Evolutionary conservation across 495 filamentous ascomycete genomes (phyloP), one percentile per base, ranked within the genome.

Genomic region (Penicillium longicatenatum): DNA sequence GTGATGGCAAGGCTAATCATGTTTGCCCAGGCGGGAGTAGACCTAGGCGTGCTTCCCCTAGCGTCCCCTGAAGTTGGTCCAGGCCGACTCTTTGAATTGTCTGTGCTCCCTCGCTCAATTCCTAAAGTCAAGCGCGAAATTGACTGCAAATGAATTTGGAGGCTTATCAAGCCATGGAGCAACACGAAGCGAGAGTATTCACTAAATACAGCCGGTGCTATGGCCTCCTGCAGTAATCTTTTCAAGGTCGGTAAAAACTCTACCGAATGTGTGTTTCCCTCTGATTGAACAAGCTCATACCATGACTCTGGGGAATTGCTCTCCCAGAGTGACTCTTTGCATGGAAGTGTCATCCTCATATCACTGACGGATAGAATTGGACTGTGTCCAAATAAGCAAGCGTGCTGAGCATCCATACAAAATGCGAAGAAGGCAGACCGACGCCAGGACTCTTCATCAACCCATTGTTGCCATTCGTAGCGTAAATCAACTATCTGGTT

Each of bases 401-500:
- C 54, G 21, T 66, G 63, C 21, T 66, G 63, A 6, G 60, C 56
- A 53, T 66, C 63, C 63, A 66, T 66, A 17, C 56, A 17, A 43
- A 66, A 63, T 0, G 51, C 63, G 22, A 66, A 66, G 30, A 63
- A 66, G 12, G 63, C 63, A 0, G 63, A 60, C 16, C 60, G 56
- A 17, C 55, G 49, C 21, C 50, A 66, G 14, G 61, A 59, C 48
- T 66, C 51, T 12, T 50, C 51, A 14, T 50, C 31, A 17, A 66
- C 50, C 63, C 63, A 66, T 26, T 54, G 60, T 12, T 46, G 39
- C 62, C 59, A 65, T 22, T n/a, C 43, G 0, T 26, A 1, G 2
- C 2, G 43, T 19, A 39, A 16, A 16, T 39, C 14, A 16, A 4
- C 17, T 16, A 39, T 14, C 12, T 35, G 37, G 37, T n/a, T 6